phyloP scores from a whole-genome alignment of 2,329 filamentous ascomycete species.

The Aspergillus candidus region DNA sequence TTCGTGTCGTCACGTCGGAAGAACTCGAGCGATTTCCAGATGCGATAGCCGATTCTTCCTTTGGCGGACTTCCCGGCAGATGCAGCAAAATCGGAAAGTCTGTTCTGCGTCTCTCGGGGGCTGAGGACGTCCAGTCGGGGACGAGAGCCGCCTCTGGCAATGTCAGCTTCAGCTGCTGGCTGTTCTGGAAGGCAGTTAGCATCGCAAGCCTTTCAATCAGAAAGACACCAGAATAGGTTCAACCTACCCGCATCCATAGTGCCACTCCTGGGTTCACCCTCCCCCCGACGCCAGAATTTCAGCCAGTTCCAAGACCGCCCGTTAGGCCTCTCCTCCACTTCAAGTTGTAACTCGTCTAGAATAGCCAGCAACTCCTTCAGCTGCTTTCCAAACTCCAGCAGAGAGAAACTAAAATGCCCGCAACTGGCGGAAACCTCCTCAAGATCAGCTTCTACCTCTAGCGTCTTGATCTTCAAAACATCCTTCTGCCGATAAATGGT shows the following conservation, averaged over 20 bases:
- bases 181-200: constrained; percentile 10
- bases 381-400: constrained; percentile 86
- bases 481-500: constrained; percentile 77
- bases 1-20: constrained; percentile 60
- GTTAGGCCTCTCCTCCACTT: constrained; percentile 56
- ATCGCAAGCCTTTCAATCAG: background rate
- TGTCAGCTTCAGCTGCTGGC: constrained; percentile 6
- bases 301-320: constrained; percentile 78
- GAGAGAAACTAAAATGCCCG: constrained; percentile 88
- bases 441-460: constrained; percentile 81
- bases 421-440: constrained; percentile 98
- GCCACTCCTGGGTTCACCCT: constrained; percentile 10
- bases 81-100: background rate
- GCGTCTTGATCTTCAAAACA: constrained; percentile 59
- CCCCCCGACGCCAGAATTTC: constrained; percentile 59
- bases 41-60: constrained; percentile 38
- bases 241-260: constrained; percentile 25
- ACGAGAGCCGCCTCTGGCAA: background rate
- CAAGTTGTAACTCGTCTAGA: constrained; percentile 72
- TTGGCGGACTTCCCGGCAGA: constrained; percentile 11
- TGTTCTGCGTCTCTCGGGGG: background rate
- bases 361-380: constrained; percentile 76
- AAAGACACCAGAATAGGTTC: background rate
- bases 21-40: constrained; percentile 52
- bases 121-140: constrained; percentile 1